These are phyloP conservation scores for Penicillium sp. DNA, from an alignment of 2,329 filamentous ascomycete species.

Conservation along the genomic window DNA sequence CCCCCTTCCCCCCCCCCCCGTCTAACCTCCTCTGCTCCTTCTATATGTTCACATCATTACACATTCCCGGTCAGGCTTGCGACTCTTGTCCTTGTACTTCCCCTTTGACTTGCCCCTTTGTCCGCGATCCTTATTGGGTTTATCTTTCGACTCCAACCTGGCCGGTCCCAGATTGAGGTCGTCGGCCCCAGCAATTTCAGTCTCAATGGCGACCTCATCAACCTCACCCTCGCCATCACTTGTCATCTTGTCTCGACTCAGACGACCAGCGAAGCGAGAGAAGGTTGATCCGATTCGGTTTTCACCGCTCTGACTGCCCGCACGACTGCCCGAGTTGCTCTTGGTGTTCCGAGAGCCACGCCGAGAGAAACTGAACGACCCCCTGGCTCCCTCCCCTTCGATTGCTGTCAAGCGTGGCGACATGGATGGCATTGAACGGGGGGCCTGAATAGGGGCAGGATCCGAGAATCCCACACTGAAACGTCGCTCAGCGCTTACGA, in stretches of 20 bases:
- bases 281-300: slow-evolving; percentile 42
- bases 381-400: slow-evolving; percentile 28
- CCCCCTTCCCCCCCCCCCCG: background rate
- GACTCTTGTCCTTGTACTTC: slow-evolving; percentile 40
- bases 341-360: slow-evolving; percentile 35
- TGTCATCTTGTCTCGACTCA: slow-evolving; percentile 37
- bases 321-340: slow-evolving; percentile 41
- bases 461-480: slow-evolving; percentile 37
- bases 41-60: slow-evolving; percentile 17
- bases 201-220: slow-evolving; percentile 20
- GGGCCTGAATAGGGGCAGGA: slow-evolving; percentile 18
- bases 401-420: slow-evolving; percentile 33
- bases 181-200: slow-evolving; percentile 22
- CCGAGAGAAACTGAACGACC: slow-evolving; percentile 33
- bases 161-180: slow-evolving; percentile 21
- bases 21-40: background rate
- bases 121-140: slow-evolving; percentile 27
- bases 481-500: slow-evolving; percentile 21
- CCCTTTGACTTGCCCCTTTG: slow-evolving; percentile 35
- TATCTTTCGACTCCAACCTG: slow-evolving; percentile 31
- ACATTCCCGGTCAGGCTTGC: slow-evolving; percentile 49
- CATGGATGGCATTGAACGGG: slow-evolving; percentile 31
- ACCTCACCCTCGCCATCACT: slow-evolving; percentile 36
- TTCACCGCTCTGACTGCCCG: slow-evolving; percentile 42
- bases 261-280: slow-evolving; percentile 39